Conservation (phyloP, 1,139 yeast species). For the Suhomyces panamericanus region DNA sequence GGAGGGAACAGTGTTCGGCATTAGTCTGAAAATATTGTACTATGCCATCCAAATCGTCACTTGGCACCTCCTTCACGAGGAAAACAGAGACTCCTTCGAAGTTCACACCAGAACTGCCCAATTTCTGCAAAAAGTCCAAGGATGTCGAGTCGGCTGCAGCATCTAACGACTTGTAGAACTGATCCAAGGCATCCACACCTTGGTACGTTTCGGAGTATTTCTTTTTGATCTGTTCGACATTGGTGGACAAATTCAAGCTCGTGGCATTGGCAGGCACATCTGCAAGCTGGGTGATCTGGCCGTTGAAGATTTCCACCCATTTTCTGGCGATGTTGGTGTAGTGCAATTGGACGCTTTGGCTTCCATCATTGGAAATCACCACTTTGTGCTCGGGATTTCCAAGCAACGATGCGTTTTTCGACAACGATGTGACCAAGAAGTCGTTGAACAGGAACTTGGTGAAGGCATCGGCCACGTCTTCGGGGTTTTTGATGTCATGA, state of each 20-base stretch:
- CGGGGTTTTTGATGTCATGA: constrained; percentile 38
- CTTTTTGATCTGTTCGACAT: constrained; percentile 3
- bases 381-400: constrained; percentile 30
- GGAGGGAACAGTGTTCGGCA: constrained; percentile 18
- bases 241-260: constrained; percentile 6
- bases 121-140: constrained; percentile 6
- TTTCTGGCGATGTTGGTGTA: constrained; percentile 31
- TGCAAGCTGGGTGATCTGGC: constrained; percentile 20
- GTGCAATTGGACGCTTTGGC: constrained; percentile 22
- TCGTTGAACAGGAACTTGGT: constrained; percentile 28
- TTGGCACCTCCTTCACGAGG: constrained; percentile 17
- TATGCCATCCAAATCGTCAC: constrained; percentile 14
- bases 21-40: constrained; percentile 22
- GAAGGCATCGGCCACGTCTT: constrained; percentile 36
- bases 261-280: constrained; percentile 13
- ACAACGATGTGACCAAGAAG: constrained; percentile 30
- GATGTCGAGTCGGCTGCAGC: constrained; percentile 14
- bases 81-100: constrained; percentile 26
- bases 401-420: constrained; percentile 29
- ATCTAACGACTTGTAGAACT: constrained; percentile 20
- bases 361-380: constrained; percentile 20
- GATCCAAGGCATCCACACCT: constrained; percentile 13
- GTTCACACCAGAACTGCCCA: constrained; percentile 15
- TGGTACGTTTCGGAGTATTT: constrained; percentile 3
- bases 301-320: constrained; percentile 35